Evolutionary conservation across 192 early-diverging fungal genomes (phyloP).

Genomic region (Linnemannia hyalina): DNA sequence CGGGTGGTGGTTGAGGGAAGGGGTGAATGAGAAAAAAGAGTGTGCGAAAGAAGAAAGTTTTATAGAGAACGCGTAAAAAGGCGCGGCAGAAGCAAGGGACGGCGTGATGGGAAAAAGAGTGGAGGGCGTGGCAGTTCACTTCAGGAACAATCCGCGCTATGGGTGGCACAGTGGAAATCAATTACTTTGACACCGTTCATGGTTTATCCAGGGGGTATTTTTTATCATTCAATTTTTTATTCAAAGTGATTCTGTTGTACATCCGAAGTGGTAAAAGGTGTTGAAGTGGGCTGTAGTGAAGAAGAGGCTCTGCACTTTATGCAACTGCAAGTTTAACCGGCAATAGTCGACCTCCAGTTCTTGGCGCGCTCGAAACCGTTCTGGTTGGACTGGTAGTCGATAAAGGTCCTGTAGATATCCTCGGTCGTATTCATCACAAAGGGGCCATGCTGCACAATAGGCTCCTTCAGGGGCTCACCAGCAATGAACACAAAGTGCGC

Average conservation of each 20-base stretch:
- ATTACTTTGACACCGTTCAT: too few relatives aligned
- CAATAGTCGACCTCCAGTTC: constrained; percentile 61
- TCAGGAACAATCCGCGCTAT: neutral
- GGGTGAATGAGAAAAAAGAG: too few relatives aligned
- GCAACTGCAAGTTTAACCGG: neutral
- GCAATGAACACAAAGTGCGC: constrained; percentile 53
- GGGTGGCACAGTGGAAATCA: too few relatives aligned
- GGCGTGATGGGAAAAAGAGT: neutral
- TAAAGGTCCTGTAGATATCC: constrained; percentile 66
- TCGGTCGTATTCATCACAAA: constrained; percentile 77
- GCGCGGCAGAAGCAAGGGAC: neutral
- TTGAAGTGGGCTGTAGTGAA: neutral
- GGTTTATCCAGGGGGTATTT: too few relatives aligned
- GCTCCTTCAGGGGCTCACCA: constrained; percentile 65
- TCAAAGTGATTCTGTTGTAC: neutral
- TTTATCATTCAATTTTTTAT: neutral
- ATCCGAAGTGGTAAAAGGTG: neutral
- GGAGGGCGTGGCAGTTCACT: neutral
- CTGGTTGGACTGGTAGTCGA: constrained; percentile 69
- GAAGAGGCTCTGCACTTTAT: neutral
- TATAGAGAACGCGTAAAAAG: too few relatives aligned
- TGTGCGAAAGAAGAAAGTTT: too few relatives aligned
- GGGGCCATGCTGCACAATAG: constrained; percentile 69
- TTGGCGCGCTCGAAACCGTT: constrained; percentile 78
- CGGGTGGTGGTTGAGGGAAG: too few relatives aligned